A percentile compares a stretch with the other conserved stretches of the same genome.
phyloP scores from a whole-genome alignment of 23 red algal species.

The Gracilariopsis chorda region DNA sequence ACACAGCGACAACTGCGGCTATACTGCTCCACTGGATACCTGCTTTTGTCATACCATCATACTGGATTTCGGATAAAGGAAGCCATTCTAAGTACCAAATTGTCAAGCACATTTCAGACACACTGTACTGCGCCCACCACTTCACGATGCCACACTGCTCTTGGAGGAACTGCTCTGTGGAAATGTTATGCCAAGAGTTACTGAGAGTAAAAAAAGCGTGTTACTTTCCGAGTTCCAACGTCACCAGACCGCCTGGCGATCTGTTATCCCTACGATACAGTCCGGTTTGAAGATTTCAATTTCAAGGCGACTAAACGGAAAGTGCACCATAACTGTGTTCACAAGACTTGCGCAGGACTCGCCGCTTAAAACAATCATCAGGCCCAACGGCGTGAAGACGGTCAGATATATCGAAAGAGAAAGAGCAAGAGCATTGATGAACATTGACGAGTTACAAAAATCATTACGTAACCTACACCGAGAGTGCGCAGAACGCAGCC shows the following conservation, averaged over 20 bases:
- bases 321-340: not conserved
- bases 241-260: not conserved
- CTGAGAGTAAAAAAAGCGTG: too few relatives aligned
- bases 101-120: too few relatives aligned
- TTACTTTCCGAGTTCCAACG: not conserved
- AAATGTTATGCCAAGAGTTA: too few relatives aligned
- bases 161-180: too few relatives aligned
- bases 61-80: not conserved
- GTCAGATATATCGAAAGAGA: not conserved
- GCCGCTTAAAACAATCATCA: not conserved
- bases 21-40: not conserved
- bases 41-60: not conserved
- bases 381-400: not conserved
- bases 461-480: too few relatives aligned
- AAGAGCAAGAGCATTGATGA: not conserved
- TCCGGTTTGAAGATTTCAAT: not conserved
- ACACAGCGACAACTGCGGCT: not conserved
- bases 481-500: not conserved
- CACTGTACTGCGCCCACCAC: too few relatives aligned
- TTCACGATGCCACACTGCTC: too few relatives aligned
- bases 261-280: not conserved
- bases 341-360: not conserved
- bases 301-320: not conserved
- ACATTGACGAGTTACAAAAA: not conserved
- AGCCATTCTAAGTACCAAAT: conserved; percentile 5